phyloP scores from a whole-genome alignment of 768 basidiomycete species.

The Russula virescens region DNA sequence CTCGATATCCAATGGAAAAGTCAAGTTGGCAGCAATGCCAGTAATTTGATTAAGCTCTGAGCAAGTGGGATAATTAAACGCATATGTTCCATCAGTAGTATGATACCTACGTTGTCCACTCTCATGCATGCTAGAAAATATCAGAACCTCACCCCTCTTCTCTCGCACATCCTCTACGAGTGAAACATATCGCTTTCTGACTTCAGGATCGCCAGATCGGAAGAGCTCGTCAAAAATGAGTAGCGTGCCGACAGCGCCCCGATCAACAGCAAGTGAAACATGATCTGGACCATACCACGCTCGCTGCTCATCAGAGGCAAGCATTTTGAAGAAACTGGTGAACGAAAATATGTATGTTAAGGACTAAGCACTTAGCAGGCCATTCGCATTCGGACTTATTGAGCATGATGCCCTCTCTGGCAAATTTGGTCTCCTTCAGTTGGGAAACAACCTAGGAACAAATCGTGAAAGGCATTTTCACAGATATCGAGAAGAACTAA shows the following conservation, averaged over 20 bases:
- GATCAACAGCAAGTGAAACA: slow-evolving; percentile 83
- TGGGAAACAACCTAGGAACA: slow-evolving; percentile 56
- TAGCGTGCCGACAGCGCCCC: slow-evolving; percentile 90
- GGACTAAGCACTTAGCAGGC: neutral
- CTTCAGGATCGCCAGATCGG: too few relatives aligned
- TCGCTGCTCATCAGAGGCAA: slow-evolving; percentile 87
- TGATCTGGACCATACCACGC: slow-evolving; percentile 99
- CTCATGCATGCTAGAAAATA: slow-evolving; percentile 99
- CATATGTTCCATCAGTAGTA: neutral
- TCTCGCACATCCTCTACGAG: slow-evolving; percentile 85
- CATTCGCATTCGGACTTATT: slow-evolving; percentile 55
- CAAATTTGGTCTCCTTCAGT: slow-evolving; percentile 94
- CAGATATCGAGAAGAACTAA: slow-evolving; percentile 30
- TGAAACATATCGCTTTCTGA: slow-evolving; percentile 83
- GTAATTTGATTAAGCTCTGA: slow-evolving; percentile 93
- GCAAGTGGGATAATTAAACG: slow-evolving; percentile 30
- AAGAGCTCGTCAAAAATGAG: slow-evolving; percentile 95
- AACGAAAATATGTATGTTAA: neutral
- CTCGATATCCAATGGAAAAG: slow-evolving; percentile 93
- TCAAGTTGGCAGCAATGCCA: slow-evolving; percentile 91
- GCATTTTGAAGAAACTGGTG: slow-evolving; percentile 93
- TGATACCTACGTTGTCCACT: slow-evolving; percentile 86
- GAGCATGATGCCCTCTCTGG: slow-evolving; percentile 83
- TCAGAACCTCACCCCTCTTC: slow-evolving; percentile 88
- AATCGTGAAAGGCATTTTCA: neutral